A percentile compares a stretch with the other conserved stretches of the same genome.
Conservation (phyloP, 1,284 basidiomycete species). For the Gymnopus androsaceus region DNA sequence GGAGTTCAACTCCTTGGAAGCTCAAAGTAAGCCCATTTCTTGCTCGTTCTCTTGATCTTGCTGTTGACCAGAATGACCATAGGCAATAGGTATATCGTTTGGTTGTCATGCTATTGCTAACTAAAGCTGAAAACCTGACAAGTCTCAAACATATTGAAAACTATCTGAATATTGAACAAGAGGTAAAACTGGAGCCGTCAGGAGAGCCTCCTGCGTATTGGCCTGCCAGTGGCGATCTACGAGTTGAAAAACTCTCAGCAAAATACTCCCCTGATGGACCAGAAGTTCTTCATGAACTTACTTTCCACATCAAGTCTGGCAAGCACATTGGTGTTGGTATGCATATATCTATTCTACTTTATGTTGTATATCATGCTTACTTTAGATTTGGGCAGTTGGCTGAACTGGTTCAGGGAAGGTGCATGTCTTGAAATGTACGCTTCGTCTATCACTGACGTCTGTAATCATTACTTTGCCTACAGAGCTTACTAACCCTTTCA, state of each 20-base stretch:
- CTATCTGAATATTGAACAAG: constrained; percentile 75
- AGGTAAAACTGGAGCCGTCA: constrained; percentile 49
- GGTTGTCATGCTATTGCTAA: too few species aligned
- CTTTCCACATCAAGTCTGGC: constrained; percentile 58
- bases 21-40: background rate
- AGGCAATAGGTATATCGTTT: too few species aligned
- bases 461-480: too few species aligned
- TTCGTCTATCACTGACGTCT: too few species aligned
- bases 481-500: constrained; percentile 52
- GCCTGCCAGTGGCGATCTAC: constrained; percentile 72
- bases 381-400: too few species aligned
- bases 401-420: too few species aligned
- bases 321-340: constrained; percentile 67
- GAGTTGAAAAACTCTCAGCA: constrained; percentile 61
- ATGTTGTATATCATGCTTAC: too few species aligned
- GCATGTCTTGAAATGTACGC: too few species aligned
- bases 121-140: too few species aligned
- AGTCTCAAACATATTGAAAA: constrained; percentile 76
- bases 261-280: constrained; percentile 54
- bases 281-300: constrained; percentile 57
- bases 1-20: constrained; percentile 56
- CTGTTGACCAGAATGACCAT: background rate
- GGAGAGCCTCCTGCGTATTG: constrained; percentile 76
- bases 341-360: too few species aligned
- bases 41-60: background rate